phyloP scores from a whole-genome alignment of 371 early-diverging fungal species.

The Lichtheimia ramosa region DNA sequence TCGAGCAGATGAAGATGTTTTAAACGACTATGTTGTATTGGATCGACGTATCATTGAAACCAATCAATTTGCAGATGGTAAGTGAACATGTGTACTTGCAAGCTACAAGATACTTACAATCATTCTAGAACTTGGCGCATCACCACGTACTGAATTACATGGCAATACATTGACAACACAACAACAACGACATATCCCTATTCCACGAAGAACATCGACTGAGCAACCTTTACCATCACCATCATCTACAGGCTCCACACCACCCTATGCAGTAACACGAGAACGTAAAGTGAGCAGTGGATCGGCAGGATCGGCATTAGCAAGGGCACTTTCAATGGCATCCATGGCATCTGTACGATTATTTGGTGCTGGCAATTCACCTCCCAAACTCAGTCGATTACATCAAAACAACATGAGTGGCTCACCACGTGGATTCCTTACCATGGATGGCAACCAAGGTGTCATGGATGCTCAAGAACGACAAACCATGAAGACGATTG shows the following conservation, averaged over 20 bases:
- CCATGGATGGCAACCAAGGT: conserved; percentile 17
- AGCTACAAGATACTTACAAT: background rate
- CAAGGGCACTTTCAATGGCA: conserved; percentile 62
- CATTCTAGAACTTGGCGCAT: conserved; percentile 20
- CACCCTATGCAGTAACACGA: conserved; percentile 32
- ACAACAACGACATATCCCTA: conserved; percentile 11
- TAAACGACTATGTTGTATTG: conserved; percentile 84
- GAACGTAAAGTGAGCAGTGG: conserved; percentile 46
- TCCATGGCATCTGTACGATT: conserved; percentile 60
- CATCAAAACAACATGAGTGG: conserved; percentile 20
- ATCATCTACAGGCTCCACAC: conserved; percentile 30
- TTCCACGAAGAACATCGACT: conserved; percentile 12
- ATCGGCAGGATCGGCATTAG: conserved; percentile 53
- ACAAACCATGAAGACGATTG: conserved; percentile 50
- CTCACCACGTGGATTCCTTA: conserved; percentile 36
- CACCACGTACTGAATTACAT: conserved; percentile 12
- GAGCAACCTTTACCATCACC: conserved; percentile 25
- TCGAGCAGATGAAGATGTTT: conserved; percentile 55
- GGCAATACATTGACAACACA: conserved; percentile 1
- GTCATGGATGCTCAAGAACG: conserved; percentile 34
- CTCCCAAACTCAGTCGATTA: conserved; percentile 31
- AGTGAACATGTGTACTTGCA: background rate
- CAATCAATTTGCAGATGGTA: conserved; percentile 86
- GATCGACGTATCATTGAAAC: conserved; percentile 83
- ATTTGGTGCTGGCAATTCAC: conserved; percentile 59